Base-by-base conservation (phyloP, 2,329 filamentous ascomycete genomes). In the Thermomyces lanuginosus region DNA sequence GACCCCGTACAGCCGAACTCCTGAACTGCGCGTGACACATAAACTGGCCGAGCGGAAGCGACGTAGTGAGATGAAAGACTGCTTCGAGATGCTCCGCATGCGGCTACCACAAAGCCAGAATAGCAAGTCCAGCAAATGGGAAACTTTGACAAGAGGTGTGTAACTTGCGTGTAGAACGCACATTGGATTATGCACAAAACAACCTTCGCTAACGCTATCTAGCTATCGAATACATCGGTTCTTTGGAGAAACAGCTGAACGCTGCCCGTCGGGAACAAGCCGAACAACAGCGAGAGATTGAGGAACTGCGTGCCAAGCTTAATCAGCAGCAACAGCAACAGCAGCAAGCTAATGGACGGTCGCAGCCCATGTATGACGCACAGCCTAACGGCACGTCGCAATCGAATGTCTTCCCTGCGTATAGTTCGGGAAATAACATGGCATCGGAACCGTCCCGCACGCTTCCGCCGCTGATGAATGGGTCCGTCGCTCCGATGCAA, bases 101-200 rank as follows among this genome's bases (percentile, higher is more conserved):
- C 53, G 56, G 16, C 46, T 63, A 2, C 60, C 60, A 3, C 46
- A 55, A 9, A 51, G 44, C 29, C 58, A 60, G 36, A 60, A 55
- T 34, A 61, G 60, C 40, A 63, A 63, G 36, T 62, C 60, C 5
- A 63, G 60, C 41, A 63, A 63, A 44, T 63, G 60, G 60, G 60
- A 63, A 36, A 63, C 58, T 1, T 38, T 63, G 11, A 60, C 56
- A 13, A 44, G 56, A 49, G 56, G 56, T 60, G 44, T 26, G 40
- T 27, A 8, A 7, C 6, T 21, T 15, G 16, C 7, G 14, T 8
- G 15, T 11, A 11, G 2, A 7, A n/a, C 12, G 7, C 3, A 6
- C 12, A 19, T 7, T 20, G 5, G 9, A 22, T n/a, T n/a, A n/a
- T n/a, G n/a, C n/a, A n/a, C n/a, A n/a, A n/a, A n/a, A n/a, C n/a